Evolutionary conservation across 2,329 filamentous ascomycete species (phyloP).

Genomic region (Sarocladiaceae sp.): DNA sequence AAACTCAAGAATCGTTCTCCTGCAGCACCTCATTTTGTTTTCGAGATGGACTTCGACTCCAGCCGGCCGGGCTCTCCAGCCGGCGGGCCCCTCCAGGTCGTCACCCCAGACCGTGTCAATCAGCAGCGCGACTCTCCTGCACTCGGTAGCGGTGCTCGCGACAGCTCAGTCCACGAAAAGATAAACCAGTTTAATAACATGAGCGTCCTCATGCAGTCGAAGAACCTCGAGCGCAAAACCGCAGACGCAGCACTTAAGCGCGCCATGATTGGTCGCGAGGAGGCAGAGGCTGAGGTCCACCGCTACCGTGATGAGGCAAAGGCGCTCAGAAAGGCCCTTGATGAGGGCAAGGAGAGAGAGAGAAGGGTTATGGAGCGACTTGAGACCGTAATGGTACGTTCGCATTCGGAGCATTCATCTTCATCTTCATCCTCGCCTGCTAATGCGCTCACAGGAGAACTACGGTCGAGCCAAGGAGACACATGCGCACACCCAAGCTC

Average conservation of each 20-base stretch:
- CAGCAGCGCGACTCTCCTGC: slow-evolving; percentile 32
- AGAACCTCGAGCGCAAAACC: slow-evolving; percentile 56
- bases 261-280: slow-evolving; percentile 62
- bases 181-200: slow-evolving; percentile 69
- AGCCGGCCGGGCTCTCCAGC: slow-evolving; percentile 47
- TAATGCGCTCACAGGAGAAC: slow-evolving; percentile 49
- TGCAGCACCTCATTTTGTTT: not conserved
- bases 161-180: slow-evolving; percentile 59
- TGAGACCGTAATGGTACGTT: slow-evolving; percentile 61
- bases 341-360: slow-evolving; percentile 61
- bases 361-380: slow-evolving; percentile 59
- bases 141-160: slow-evolving; percentile 37
- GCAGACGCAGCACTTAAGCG: slow-evolving; percentile 61
- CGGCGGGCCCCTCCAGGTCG: slow-evolving; percentile 50
- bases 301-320: slow-evolving; percentile 55
- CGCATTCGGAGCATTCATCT: not conserved
- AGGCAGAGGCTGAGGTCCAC: slow-evolving; percentile 63
- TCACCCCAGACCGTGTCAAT: slow-evolving; percentile 60
- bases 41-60: slow-evolving; percentile 34
- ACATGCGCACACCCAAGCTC: slow-evolving; percentile 56
- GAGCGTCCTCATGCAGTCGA: slow-evolving; percentile 53
- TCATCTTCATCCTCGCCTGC: slow-evolving; percentile 6
- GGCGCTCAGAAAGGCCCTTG: slow-evolving; percentile 48
- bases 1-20: too few species aligned
- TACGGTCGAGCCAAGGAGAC: slow-evolving; percentile 65